Conservation (phyloP, 495 filamentous ascomycete species). For the Penicillium fimorum region DNA sequence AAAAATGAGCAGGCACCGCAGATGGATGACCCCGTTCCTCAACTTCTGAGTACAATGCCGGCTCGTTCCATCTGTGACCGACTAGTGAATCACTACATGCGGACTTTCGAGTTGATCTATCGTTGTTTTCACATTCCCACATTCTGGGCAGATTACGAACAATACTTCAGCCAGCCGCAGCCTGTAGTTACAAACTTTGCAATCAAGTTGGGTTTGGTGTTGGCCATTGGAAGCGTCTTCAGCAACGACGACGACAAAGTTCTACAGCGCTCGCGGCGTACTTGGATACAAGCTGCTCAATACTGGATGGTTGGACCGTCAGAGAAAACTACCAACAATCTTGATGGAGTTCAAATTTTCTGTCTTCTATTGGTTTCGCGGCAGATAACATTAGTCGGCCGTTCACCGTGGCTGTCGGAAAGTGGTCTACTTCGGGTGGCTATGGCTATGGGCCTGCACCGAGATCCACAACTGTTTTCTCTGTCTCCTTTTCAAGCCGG, state of each 20-base stretch:
- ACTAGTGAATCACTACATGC: conserved; percentile 46
- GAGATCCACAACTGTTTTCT: not conserved
- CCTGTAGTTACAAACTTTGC: conserved; percentile 13
- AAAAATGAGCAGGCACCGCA: conserved; percentile 18
- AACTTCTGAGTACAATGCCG: conserved; percentile 22
- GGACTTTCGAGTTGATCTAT: conserved; percentile 44
- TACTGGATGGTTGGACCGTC: conserved; percentile 8
- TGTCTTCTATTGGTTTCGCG: conserved; percentile 8
- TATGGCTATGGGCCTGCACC: conserved; percentile 8
- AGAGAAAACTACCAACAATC: conserved; percentile 7
- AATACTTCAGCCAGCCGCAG: conserved; percentile 36
- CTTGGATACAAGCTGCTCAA: conserved; percentile 8
- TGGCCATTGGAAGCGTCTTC: conserved; percentile 20
- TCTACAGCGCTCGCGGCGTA: not conserved
- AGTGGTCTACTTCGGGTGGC: conserved; percentile 4
- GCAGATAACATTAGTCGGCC: conserved; percentile 3
- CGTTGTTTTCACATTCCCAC: conserved; percentile 42
- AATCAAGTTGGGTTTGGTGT: conserved; percentile 25
- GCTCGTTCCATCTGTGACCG: conserved; percentile 31
- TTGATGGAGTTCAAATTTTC: conserved; percentile 7
- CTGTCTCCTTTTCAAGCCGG: not conserved
- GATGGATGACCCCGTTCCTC: conserved; percentile 19
- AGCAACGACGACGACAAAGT: not conserved
- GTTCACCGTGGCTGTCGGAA: conserved; percentile 5
- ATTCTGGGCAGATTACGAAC: conserved; percentile 47